Evolutionary conservation across 2,329 filamentous ascomycete genomes (phyloP).

Genomic region (Fusarium sp.): DNA sequence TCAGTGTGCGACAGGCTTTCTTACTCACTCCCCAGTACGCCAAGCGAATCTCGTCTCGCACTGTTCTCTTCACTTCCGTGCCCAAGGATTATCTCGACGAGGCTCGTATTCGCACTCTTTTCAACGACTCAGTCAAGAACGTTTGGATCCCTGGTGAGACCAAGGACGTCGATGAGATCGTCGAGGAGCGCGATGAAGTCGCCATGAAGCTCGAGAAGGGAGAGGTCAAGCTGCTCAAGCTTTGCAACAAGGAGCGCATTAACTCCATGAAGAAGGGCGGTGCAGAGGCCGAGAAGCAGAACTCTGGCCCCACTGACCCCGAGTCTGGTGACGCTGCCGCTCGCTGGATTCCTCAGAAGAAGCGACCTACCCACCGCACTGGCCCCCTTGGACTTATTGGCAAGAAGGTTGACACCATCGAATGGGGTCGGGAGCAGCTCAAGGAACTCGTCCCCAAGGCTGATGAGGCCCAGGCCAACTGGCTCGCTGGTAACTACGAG

Average conservation of each 20-base stretch:
- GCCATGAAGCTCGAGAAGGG: slow-evolving; percentile 84
- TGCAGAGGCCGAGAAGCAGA: slow-evolving; percentile 31
- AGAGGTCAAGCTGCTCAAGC: slow-evolving; percentile 82
- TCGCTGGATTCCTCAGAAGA: slow-evolving; percentile 73
- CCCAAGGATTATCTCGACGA: slow-evolving; percentile 81
- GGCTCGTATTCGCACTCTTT: slow-evolving; percentile 77
- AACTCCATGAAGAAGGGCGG: slow-evolving; percentile 52
- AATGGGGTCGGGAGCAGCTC: slow-evolving; percentile 75
- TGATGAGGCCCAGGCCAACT: slow-evolving; percentile 70
- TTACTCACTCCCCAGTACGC: slow-evolving; percentile 86
- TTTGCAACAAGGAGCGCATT: slow-evolving; percentile 56
- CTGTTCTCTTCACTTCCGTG: slow-evolving; percentile 91
- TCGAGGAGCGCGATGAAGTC: slow-evolving; percentile 78
- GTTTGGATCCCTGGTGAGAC: slow-evolving; percentile 86
- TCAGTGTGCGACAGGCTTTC: slow-evolving; percentile 94
- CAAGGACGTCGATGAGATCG: slow-evolving; percentile 78
- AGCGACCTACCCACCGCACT: slow-evolving; percentile 76
- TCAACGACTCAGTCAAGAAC: slow-evolving; percentile 81
- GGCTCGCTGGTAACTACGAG: slow-evolving; percentile 71
- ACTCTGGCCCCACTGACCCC: slow-evolving; percentile 65
- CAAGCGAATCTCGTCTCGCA: slow-evolving; percentile 86
- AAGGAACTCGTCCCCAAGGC: slow-evolving; percentile 71
- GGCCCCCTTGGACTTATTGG: slow-evolving; percentile 73
- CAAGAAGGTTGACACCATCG: slow-evolving; percentile 81
- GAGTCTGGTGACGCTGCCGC: slow-evolving; percentile 74